Base-by-base conservation (phyloP, 768 basidiomycete species). In the Hygrophorus russula region DNA sequence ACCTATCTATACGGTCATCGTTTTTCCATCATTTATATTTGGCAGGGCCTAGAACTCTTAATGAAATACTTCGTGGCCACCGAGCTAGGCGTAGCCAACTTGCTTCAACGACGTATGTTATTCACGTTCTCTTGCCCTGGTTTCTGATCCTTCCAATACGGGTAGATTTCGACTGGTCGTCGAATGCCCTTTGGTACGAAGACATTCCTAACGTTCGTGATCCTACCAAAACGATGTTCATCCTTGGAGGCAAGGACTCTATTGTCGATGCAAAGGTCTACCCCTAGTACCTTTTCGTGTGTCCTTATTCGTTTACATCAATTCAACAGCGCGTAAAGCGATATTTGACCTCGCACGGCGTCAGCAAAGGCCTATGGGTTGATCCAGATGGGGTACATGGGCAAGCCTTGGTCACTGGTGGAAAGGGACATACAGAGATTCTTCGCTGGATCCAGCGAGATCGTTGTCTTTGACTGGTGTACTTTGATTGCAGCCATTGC, bases 1-100 rank as follows among this genome's bases (percentile, higher is more conserved):
- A 61, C 48, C 75, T 62, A 36, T 19, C 41, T 20, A 48, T 36
- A 32, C 24, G 38, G 35, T 36, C 49, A 15, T 19, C 29, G 18
- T 27, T 41, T 6, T 36, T 33, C 17, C 46, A 29, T 41, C 41
- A 44, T 18, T 45, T 40, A 36, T 41, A 13, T 27, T 6, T 41
- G 39, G 17, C 50, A 90, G 85, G 85, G 78, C 4, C 61, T 87
- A 32, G 82, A 93, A 47, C 65, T 90, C 11, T 51, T 94, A 35
- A 78, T 92, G 71, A 76, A 80, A 36, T 97, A 90, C 58, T 93
- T 93, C 53, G 82, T 94, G 46, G 79, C 80, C 24, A 76, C 80
- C 20, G 93, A 98, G 59, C 64, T 94, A 2, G 93, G 93, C 11
- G 80, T 88, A 39, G 84, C 87, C 5, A 84, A 92, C 57, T 75